Conservation (phyloP, 176 grass and related monocot genomes). For the Eragrostis nindensis region DNA sequence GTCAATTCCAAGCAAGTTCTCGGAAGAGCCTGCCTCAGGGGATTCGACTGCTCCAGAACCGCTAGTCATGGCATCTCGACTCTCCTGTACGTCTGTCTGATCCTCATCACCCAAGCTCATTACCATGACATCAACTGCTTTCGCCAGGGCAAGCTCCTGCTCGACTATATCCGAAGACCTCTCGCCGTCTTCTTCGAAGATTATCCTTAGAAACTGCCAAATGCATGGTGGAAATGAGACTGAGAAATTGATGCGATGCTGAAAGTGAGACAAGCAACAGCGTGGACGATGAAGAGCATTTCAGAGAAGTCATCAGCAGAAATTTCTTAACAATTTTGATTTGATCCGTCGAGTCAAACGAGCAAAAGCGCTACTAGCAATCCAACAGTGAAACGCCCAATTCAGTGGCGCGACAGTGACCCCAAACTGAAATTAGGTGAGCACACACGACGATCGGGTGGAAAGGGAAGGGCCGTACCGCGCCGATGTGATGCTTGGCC, state of each 20-base stretch:
- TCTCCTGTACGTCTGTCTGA: slow-evolving; percentile 15
- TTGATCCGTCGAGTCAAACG: neutral
- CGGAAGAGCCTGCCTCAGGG: slow-evolving; percentile 5
- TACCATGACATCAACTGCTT: slow-evolving; percentile 78
- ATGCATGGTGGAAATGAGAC: neutral
- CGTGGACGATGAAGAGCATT: neutral
- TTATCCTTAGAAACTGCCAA: slow-evolving; percentile 77
- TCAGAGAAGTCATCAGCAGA: neutral
- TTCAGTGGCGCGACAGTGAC: neutral
- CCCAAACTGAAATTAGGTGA: neutral
- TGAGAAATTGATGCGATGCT: neutral
- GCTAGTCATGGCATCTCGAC: neutral
- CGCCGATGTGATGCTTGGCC: slow-evolving; percentile 87
- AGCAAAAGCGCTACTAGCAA: neutral
- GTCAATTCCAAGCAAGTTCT: slow-evolving; percentile 46
- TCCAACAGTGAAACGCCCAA: neutral
- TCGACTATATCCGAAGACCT: slow-evolving; percentile 55
- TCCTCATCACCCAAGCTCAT: slow-evolving; percentile 60
- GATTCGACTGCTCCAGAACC: slow-evolving; percentile 21
- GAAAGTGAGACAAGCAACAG: neutral
- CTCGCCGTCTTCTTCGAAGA: slow-evolving; percentile 69
- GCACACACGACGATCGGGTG: neutral
- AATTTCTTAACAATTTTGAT: neutral
- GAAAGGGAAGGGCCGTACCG: slow-evolving; percentile 49
- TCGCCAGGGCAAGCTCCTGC: slow-evolving; percentile 68